phyloP scores from a whole-genome alignment of 208 protist species.

The Trypanosoma conorhini region DNA sequence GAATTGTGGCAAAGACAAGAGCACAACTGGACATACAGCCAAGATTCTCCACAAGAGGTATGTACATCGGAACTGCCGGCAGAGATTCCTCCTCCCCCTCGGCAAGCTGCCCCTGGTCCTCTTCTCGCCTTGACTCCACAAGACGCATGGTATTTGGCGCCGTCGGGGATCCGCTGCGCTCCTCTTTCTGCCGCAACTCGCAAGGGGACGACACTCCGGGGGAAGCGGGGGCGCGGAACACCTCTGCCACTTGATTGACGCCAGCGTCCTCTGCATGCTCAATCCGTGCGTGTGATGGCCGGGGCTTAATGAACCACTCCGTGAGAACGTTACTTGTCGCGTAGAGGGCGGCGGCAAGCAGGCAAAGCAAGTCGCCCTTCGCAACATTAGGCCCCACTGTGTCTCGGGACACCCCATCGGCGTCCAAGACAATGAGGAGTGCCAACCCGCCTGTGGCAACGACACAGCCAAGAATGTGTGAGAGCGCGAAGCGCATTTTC shows the following conservation, averaged over 20 bases:
- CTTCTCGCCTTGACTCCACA: neutral
- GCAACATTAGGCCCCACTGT: conserved; percentile 42
- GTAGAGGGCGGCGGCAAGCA: conserved; percentile 79
- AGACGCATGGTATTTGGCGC: neutral
- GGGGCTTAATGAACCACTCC: conserved; percentile 86
- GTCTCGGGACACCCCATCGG: conserved; percentile 57
- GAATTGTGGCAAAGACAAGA: conserved; percentile 59
- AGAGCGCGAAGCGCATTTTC: conserved; percentile 68
- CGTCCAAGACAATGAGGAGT: conserved; percentile 76
- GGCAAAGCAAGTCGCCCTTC: conserved; percentile 86
- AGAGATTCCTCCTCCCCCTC: conserved; percentile 13
- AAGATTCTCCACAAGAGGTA: conserved; percentile 79
- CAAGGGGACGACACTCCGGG: neutral
- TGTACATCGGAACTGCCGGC: conserved; percentile 52
- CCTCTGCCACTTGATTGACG: conserved; percentile 10
- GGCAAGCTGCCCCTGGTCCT: neutral
- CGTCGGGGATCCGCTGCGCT: neutral
- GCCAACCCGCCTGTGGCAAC: conserved; percentile 81
- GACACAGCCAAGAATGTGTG: conserved; percentile 82
- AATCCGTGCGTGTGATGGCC: neutral
- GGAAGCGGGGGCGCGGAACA: neutral
- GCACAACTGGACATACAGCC: conserved; percentile 77
- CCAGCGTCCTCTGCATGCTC: neutral
- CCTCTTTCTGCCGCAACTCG: neutral
- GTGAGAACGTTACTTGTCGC: conserved; percentile 92